phyloP scores from a whole-genome alignment of 2,329 filamentous ascomycete genomes.

The Colletotrichum sojae region DNA sequence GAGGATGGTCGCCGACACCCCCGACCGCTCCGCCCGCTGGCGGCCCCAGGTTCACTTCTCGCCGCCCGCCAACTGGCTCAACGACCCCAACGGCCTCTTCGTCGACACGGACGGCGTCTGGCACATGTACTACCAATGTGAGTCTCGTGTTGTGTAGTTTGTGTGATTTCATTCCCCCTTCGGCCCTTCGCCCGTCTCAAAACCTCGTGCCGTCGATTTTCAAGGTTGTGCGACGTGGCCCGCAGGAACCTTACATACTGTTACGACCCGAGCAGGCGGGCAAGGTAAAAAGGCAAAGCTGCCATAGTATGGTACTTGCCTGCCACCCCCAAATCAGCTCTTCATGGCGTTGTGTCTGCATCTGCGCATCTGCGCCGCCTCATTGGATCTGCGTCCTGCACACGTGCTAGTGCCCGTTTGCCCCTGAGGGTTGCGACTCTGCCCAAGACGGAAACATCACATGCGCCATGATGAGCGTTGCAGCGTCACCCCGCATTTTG shows the following conservation, averaged over 20 bases:
- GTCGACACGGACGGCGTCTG: slow-evolving; percentile 69
- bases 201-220: not conserved
- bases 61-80: slow-evolving; percentile 67
- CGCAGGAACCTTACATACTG: slow-evolving; percentile 13
- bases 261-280: not conserved
- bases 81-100: slow-evolving; percentile 77
- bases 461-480: slow-evolving; percentile 36
- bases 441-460: slow-evolving; percentile 36
- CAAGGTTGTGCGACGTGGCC: slow-evolving; percentile 27
- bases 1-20: slow-evolving; percentile 9
- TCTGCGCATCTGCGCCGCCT: not conserved
- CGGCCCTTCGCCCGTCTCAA: not conserved
- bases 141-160: slow-evolving; percentile 22
- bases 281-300: not conserved
- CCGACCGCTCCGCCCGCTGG: slow-evolving; percentile 44
- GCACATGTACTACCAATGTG: slow-evolving; percentile 77
- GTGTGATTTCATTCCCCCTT: not conserved
- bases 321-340: not conserved
- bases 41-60: slow-evolving; percentile 71
- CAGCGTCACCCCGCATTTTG: slow-evolving; percentile 37
- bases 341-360: slow-evolving; percentile 39
- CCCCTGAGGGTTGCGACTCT: slow-evolving; percentile 26
- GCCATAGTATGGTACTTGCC: not conserved
- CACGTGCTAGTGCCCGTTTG: slow-evolving; percentile 39
- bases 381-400: slow-evolving; percentile 38